Percentiles rank a stretch among this genome's conserved stretches.
These are phyloP conservation scores for Lizonia empirigonia DNA, from an alignment of 2,329 filamentous ascomycete genomes.

Conservation along the genomic window DNA sequence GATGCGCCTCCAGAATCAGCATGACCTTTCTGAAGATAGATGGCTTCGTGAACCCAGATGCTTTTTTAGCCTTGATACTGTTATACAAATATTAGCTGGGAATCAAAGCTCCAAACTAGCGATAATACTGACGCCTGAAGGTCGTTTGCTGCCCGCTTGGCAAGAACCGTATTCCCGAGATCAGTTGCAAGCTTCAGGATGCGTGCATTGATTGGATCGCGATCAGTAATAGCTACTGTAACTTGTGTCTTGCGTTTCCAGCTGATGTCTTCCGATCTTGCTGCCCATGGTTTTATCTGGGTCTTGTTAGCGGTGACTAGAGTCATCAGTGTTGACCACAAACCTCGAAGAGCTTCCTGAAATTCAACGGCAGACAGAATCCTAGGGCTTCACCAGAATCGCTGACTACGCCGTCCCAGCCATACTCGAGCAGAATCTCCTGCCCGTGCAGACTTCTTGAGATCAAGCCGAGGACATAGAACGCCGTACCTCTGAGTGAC, in stretches of 20 bases:
- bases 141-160: conserved; percentile 83
- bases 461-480: conserved; percentile 92
- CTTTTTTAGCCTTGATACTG: conserved; percentile 77
- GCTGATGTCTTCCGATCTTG: conserved; percentile 36
- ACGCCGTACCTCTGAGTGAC: conserved; percentile 92
- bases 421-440: conserved; percentile 85
- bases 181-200: conserved; percentile 87
- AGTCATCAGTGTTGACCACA: conserved; percentile 11
- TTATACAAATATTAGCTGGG: conserved; percentile 24
- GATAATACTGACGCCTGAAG: conserved; percentile 62
- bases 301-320: conserved; percentile 20
- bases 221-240: conserved; percentile 64
- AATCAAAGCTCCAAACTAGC: neutral
- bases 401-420: conserved; percentile 92
- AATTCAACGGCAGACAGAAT: conserved; percentile 80
- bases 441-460: conserved; percentile 90
- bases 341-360: conserved; percentile 79
- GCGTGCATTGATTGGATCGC: conserved; percentile 68
- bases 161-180: conserved; percentile 89
- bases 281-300: conserved; percentile 49
- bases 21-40: conserved; percentile 85
- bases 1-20: conserved; percentile 82
- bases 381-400: conserved; percentile 82
- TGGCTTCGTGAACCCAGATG: conserved; percentile 74
- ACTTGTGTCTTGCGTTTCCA: conserved; percentile 47